phyloP scores from a whole-genome alignment of 2,329 filamentous ascomycete genomes.

The Verticillium dahliae region DNA sequence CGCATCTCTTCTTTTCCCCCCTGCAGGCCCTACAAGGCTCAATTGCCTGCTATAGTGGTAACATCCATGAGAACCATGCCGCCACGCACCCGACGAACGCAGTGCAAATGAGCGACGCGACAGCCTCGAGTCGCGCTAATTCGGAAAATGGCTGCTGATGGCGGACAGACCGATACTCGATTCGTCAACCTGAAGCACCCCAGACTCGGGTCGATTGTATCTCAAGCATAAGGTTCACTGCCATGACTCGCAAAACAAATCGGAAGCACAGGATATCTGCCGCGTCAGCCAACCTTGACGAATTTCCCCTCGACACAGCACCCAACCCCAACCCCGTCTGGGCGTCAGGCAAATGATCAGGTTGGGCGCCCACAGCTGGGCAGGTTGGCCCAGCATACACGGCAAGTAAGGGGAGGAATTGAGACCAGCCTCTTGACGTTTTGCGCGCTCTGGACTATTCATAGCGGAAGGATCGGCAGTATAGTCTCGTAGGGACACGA shows the following conservation, averaged over 20 bases:
- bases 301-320: background rate
- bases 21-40: background rate
- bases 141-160: background rate
- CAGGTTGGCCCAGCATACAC: no score
- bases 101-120: background rate
- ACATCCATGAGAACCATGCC: background rate
- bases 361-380: background rate
- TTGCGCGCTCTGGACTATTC: no score
- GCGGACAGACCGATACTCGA: background rate
- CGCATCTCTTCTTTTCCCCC: no score
- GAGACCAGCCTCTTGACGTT: no score
- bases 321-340: background rate
- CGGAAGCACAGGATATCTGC: background rate
- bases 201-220: background rate
- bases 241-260: background rate
- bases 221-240: background rate
- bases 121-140: background rate
- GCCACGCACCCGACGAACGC: background rate
- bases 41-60: background rate
- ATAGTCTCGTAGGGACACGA: no score
- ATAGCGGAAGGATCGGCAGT: background rate
- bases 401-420: no score
- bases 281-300: background rate
- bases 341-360: background rate
- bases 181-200: background rate